A percentile compares a stretch with the other conserved stretches of the same genome.
Conservation (phyloP, 805 yeast genomes). For the Suhomyces emberorum region DNA sequence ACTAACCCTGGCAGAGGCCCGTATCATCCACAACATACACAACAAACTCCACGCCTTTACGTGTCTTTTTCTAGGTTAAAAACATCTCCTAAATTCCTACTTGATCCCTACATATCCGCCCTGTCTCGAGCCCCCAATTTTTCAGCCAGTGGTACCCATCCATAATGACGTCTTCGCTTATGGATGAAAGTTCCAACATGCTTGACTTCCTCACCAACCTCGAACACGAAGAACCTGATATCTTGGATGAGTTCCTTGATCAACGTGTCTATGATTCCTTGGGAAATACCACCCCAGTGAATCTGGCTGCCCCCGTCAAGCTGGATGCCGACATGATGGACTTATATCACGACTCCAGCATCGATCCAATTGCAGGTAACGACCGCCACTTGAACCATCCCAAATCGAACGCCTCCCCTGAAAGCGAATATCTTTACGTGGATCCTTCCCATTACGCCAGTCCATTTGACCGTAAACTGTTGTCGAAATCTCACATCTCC, state of each 20-base stretch:
- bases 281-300: slow-evolving; percentile 18
- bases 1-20: too few relatives aligned
- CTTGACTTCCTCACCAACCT: slow-evolving; percentile 21
- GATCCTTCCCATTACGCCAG: slow-evolving; percentile 20
- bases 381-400: not conserved
- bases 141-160: not conserved
- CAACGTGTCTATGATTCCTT: slow-evolving; percentile 46
- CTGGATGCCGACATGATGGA: slow-evolving; percentile 16
- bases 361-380: not conserved
- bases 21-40: too few relatives aligned
- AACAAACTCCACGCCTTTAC: too few relatives aligned
- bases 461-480: slow-evolving; percentile 11
- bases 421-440: slow-evolving; percentile 19
- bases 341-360: slow-evolving; percentile 10
- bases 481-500: not conserved
- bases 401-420: slow-evolving; percentile 2
- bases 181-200: slow-evolving; percentile 19
- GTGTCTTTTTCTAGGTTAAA: too few relatives aligned
- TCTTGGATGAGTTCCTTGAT: slow-evolving; percentile 56
- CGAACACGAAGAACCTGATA: slow-evolving; percentile 40
- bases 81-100: too few relatives aligned
- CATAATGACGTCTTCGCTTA: slow-evolving; percentile 17
- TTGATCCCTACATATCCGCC: too few relatives aligned
- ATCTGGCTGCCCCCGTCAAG: slow-evolving; percentile 11
- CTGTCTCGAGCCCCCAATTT: not conserved